Percentiles rank a stretch among this genome's conserved stretches.
Conservation (phyloP, 169 alveolate genomes). For the Cardiosporidium cionae region DNA sequence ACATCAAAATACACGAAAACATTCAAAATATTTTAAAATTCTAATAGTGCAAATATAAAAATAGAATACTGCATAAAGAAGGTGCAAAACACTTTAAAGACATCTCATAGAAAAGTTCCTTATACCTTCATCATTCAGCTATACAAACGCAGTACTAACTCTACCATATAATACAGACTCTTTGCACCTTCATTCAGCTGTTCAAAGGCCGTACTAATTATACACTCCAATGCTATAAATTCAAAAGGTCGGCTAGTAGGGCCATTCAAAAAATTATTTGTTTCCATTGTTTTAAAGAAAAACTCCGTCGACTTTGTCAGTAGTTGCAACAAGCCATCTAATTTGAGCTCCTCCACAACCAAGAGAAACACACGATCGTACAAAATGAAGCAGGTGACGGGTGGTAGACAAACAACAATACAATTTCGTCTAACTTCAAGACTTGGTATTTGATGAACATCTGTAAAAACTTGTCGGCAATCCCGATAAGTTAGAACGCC, state of each 20-base stretch:
- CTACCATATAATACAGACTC: not conserved
- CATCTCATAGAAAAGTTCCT: constrained; percentile 33
- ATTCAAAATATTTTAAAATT: constrained; percentile 20
- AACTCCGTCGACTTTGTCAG: constrained; percentile 9
- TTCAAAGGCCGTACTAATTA: constrained; percentile 56
- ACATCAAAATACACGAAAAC: constrained; percentile 1
- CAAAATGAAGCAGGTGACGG: constrained; percentile 42
- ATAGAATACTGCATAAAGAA: constrained; percentile 5
- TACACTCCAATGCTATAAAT: constrained; percentile 63
- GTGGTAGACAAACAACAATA: constrained; percentile 62
- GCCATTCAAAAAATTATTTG: not conserved
- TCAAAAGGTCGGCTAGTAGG: constrained; percentile 49
- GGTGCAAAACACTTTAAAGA: not conserved
- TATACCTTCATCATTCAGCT: not conserved
- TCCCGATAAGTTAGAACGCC: constrained; percentile 68
- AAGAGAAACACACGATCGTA: constrained; percentile 37
- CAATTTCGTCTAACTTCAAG: constrained; percentile 63
- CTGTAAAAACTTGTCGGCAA: constrained; percentile 66
- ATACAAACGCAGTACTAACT: not conserved
- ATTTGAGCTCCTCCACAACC: constrained; percentile 28
- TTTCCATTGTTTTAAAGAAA: not conserved
- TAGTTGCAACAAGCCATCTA: constrained; percentile 26
- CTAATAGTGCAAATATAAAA: constrained; percentile 15
- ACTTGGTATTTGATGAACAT: constrained; percentile 57
- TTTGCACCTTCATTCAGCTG: constrained; percentile 26